Percentiles rank a stretch among this genome's conserved stretches.
These are phyloP conservation scores for Brachypodium distachyon DNA, from an alignment of 202 grass and related monocot species.

Conservation along the genomic window DNA sequence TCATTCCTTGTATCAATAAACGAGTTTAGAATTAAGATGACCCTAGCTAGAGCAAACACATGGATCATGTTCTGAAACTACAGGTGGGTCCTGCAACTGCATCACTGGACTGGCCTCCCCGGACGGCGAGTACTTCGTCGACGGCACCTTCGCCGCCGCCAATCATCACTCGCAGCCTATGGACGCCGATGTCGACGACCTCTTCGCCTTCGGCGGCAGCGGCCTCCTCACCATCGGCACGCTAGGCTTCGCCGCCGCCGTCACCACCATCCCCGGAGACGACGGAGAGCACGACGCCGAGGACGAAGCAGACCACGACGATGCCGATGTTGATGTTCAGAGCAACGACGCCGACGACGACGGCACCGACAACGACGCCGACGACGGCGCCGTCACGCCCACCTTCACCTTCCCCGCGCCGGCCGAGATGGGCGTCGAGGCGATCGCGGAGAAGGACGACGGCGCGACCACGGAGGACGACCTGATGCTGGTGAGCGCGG, in stretches of 20 bases:
- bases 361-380: neutral
- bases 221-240: conserved; percentile 77
- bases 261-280: neutral
- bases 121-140: conserved; percentile 24
- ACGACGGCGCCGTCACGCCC: conserved; percentile 11
- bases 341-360: neutral
- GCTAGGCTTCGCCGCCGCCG: conserved; percentile 31
- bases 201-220: conserved; percentile 31
- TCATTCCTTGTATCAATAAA: no score
- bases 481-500: conserved; percentile 65
- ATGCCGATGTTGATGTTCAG: neutral
- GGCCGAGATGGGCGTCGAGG: conserved; percentile 21
- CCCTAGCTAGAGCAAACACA: neutral
- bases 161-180: conserved; percentile 1
- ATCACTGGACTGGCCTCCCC: conserved; percentile 34
- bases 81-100: conserved; percentile 42
- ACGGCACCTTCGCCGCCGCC: neutral
- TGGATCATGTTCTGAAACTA: neutral
- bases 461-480: conserved; percentile 73
- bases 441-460: conserved; percentile 64
- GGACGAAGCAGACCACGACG: neutral
- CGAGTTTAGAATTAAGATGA: no score
- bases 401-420: conserved; percentile 16
- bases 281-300: neutral
- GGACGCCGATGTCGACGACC: neutral